Percentiles rank a stretch among this genome's conserved stretches.
Conservation (phyloP, 1,284 basidiomycete species). For the Singerocomus inundabilis region DNA sequence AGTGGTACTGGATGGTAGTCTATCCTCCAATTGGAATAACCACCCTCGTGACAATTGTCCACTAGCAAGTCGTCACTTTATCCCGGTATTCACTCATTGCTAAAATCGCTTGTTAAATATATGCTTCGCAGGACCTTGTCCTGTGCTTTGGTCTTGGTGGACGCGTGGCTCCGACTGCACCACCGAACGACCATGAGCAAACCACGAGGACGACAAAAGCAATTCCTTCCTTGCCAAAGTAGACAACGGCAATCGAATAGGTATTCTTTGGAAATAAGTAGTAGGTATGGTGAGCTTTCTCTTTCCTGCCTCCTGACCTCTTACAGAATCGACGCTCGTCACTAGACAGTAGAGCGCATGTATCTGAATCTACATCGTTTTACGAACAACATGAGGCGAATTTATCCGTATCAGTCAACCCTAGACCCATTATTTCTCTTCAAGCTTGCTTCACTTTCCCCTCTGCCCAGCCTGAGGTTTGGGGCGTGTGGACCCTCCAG, state of each 20-base stretch:
- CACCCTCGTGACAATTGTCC: constrained; percentile 48
- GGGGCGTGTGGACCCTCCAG: not conserved
- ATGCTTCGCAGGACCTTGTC: constrained; percentile 51
- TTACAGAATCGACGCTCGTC: constrained; percentile 1
- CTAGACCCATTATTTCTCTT: constrained; percentile 27
- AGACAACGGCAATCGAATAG: not conserved
- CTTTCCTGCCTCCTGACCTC: constrained; percentile 1
- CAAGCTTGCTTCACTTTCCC: constrained; percentile 15
- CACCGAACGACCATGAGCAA: no score
- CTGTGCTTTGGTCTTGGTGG: constrained; percentile 48
- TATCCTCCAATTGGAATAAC: constrained; percentile 63
- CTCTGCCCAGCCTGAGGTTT: constrained; percentile 31
- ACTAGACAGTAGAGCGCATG: not conserved
- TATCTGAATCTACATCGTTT: constrained; percentile 2
- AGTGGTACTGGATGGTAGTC: no score
- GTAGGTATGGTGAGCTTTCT: constrained; percentile 6
- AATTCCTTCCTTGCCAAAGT: not conserved
- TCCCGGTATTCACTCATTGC: constrained; percentile 65
- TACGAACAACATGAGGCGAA: constrained; percentile 16
- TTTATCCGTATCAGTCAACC: constrained; percentile 20
- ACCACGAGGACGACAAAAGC: not conserved
- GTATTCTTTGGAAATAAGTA: not conserved
- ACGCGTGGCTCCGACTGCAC: not conserved
- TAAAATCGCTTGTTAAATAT: constrained; percentile 56
- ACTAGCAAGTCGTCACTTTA: constrained; percentile 43